phyloP scores from a whole-genome alignment of 805 yeast genomes.

The Pichia nanzhaoensis region DNA sequence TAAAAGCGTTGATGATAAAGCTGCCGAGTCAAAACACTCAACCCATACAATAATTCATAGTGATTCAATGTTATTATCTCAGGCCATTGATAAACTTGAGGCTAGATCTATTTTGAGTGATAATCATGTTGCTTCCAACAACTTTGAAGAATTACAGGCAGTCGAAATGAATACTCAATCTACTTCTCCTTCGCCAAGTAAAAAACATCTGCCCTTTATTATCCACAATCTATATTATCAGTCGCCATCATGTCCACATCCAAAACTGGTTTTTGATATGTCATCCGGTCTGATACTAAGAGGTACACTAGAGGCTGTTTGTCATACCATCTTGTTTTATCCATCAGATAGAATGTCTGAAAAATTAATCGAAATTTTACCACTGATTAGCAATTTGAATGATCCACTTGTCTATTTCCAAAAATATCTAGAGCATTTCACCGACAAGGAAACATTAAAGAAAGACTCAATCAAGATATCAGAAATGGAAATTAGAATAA shows the following conservation, averaged over 20 bases:
- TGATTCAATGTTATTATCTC: slow-evolving; percentile 4
- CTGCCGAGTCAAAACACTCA: neutral
- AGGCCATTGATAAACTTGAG: slow-evolving; percentile 6
- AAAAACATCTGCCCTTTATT: slow-evolving; percentile 4
- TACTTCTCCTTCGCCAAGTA: neutral
- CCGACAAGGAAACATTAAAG: slow-evolving; percentile 2
- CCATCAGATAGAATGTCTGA: slow-evolving; percentile 32
- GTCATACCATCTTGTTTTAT: slow-evolving; percentile 65
- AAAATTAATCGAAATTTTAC: slow-evolving; percentile 46
- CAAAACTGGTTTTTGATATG: slow-evolving; percentile 47
- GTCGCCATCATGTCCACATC: slow-evolving; percentile 52
- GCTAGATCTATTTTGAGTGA: neutral
- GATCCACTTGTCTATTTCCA: slow-evolving; percentile 38
- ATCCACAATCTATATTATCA: slow-evolving; percentile 9
- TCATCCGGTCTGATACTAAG: slow-evolving; percentile 38
- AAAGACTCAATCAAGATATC: slow-evolving; percentile 3
- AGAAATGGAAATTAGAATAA: slow-evolving; percentile 9
- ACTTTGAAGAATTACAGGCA: neutral
- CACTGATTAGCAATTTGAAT: slow-evolving; percentile 44
- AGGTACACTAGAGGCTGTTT: slow-evolving; percentile 64
- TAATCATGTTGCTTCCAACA: neutral
- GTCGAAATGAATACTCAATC: neutral
- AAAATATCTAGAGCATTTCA: slow-evolving; percentile 16
- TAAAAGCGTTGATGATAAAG: too few relatives aligned
- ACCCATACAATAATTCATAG: neutral